Percentiles rank a stretch among this genome's conserved stretches.
Conservation (phyloP, 2,329 filamentous ascomycete species). For the Plectosphaerella sp. region DNA sequence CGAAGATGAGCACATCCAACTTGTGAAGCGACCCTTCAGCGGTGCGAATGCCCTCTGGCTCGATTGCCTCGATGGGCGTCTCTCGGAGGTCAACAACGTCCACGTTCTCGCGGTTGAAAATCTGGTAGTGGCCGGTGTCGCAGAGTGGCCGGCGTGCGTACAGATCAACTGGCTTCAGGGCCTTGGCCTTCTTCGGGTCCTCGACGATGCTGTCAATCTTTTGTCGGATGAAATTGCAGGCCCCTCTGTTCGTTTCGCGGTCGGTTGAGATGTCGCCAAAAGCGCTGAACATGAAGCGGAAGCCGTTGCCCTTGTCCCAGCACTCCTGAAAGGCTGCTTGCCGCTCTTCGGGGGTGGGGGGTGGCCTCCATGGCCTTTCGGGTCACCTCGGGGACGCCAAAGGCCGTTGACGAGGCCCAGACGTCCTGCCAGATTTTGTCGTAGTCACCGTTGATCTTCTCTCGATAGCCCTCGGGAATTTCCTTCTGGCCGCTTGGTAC, state of each 20-base stretch:
- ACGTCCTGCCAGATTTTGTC: constrained; percentile 19
- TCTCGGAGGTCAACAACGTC: constrained; percentile 38
- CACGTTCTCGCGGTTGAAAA: constrained; percentile 39
- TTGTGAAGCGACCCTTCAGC: constrained; percentile 8
- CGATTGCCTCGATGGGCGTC: constrained; percentile 32
- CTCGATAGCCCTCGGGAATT: constrained; percentile 6
- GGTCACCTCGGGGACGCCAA: constrained; percentile 18
- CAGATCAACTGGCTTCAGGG: constrained; percentile 10
- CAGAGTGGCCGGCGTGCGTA: constrained; percentile 7
- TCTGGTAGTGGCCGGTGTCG: constrained; percentile 29
- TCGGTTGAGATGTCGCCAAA: constrained; percentile 4
- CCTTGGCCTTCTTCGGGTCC: constrained; percentile 13
- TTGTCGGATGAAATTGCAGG: constrained; percentile 15
- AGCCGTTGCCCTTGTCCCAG: constrained; percentile 23
- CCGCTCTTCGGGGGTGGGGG: constrained; percentile 21
- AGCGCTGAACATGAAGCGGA: constrained; percentile 24
- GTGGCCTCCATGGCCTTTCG: constrained; percentile 19
- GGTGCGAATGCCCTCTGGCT: constrained; percentile 19
- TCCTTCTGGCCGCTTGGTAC: constrained; percentile 7
- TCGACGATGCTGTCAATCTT: constrained; percentile 17
- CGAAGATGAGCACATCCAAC: constrained; percentile 17
- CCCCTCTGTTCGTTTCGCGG: constrained; percentile 17
- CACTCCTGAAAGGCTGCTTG: constrained; percentile 18
- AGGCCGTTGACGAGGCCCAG: constrained; percentile 18
- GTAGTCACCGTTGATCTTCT: constrained; percentile 18